These are phyloP conservation scores for Talaromyces adpressus DNA, from an alignment of 495 filamentous ascomycete genomes.

Conservation along the genomic window DNA sequence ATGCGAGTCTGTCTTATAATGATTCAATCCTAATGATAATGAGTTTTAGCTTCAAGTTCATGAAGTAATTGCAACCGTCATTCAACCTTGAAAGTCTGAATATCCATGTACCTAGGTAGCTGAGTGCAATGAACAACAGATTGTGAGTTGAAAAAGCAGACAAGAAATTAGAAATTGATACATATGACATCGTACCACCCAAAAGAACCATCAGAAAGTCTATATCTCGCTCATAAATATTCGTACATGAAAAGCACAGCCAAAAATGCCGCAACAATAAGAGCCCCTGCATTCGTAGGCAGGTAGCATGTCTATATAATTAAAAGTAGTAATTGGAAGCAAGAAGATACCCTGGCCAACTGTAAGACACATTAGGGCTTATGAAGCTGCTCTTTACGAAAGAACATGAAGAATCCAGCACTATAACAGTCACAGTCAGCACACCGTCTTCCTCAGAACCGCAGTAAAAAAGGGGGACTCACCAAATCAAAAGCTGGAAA, in stretches of 20 bases:
- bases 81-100: no score
- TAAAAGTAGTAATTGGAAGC: background rate
- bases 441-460: background rate
- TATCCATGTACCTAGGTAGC: no score
- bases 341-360: background rate
- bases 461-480: conserved; percentile 9
- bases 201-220: background rate
- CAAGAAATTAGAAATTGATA: background rate
- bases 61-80: background rate
- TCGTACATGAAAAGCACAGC: background rate
- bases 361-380: conserved; percentile 43
- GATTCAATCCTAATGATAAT: background rate
- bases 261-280: background rate
- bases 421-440: conserved; percentile 14
- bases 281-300: background rate
- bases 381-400: conserved; percentile 63
- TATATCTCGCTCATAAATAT: background rate
- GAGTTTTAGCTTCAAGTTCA: background rate
- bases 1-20: background rate
- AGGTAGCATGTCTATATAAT: background rate
- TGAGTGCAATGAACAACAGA: no score
- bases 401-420: conserved; percentile 60
- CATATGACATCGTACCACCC: background rate
- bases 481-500: conserved; percentile 57
- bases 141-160: no score